phyloP scores from a whole-genome alignment of 2,329 filamentous ascomycete species.

The Colletotrichum sp. region DNA sequence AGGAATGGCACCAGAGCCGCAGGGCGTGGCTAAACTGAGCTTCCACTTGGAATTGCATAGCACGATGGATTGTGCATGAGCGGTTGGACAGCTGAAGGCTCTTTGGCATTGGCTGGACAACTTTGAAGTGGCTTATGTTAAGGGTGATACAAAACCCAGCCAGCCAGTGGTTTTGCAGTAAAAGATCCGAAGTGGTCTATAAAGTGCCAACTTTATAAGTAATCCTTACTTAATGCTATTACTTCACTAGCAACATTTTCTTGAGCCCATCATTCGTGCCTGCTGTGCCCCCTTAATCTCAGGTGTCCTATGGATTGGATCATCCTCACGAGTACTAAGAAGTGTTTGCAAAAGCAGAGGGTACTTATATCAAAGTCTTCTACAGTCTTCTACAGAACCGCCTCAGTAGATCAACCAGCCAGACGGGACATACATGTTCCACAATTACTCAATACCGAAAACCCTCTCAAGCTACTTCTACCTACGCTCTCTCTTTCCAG shows the following conservation, averaged over 20 bases:
- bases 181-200: background rate
- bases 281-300: background rate
- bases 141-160: too few species aligned
- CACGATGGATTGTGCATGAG: background rate
- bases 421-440: background rate
- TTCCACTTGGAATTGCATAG: background rate
- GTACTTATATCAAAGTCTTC: background rate
- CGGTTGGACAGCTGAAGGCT: background rate
- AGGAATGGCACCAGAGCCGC: background rate
- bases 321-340: background rate
- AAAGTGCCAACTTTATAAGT: background rate
- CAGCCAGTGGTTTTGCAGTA: background rate
- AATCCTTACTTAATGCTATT: background rate
- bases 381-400: background rate
- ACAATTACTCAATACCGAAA: background rate
- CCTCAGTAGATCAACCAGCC: background rate
- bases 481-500: background rate
- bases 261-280: background rate
- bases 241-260: background rate
- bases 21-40: too few species aligned
- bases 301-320: background rate
- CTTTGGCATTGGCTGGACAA: background rate
- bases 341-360: background rate
- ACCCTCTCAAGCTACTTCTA: background rate
- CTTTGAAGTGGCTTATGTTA: background rate